Percentiles rank a stretch among this genome's conserved stretches.
phyloP scores from a whole-genome alignment of 371 early-diverging fungal species.

The Mycotypha africana region DNA sequence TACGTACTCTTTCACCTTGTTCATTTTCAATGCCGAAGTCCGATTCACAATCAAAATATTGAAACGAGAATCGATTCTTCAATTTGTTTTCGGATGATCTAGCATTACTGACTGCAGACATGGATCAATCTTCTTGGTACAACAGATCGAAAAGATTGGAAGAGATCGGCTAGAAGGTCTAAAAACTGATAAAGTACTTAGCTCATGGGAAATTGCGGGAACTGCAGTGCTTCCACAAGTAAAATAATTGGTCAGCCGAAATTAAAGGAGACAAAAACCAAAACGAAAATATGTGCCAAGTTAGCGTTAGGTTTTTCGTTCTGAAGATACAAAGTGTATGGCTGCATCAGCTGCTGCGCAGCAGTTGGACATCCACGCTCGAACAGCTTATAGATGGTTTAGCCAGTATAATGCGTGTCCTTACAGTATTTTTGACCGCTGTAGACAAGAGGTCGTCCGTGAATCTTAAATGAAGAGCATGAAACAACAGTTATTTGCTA shows the following conservation, averaged over 20 bases:
- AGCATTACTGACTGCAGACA: no score
- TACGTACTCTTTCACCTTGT: conserved; percentile 14
- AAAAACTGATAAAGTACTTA: no score
- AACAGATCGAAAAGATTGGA: no score
- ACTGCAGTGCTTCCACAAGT: no score
- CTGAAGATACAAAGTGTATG: conserved; percentile 16
- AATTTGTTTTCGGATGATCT: no score
- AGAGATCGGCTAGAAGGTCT: no score
- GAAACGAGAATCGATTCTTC: conserved; percentile 13
- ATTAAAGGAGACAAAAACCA: conserved; percentile 5
- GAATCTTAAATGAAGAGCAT: conserved; percentile 8
- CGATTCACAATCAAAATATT: conserved; percentile 19
- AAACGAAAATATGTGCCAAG: conserved; percentile 10
- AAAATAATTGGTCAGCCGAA: no score
- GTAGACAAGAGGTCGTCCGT: conserved; percentile 1
- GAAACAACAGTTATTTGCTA: conserved; percentile 10
- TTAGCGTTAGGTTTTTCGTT: conserved; percentile 3
- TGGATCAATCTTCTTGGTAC: no score
- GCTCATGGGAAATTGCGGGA: no score
- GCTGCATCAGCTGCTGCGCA: conserved; percentile 17
- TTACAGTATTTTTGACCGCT: conserved; percentile 13
- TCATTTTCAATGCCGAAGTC: conserved; percentile 20
- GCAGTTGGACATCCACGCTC: conserved; percentile 28
- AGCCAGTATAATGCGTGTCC: conserved; percentile 8
- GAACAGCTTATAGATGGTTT: conserved; percentile 14